Percentiles rank a stretch among this genome's conserved stretches.
Conservation (phyloP, 192 early-diverging fungal genomes). For the Spinellus fusiger region DNA sequence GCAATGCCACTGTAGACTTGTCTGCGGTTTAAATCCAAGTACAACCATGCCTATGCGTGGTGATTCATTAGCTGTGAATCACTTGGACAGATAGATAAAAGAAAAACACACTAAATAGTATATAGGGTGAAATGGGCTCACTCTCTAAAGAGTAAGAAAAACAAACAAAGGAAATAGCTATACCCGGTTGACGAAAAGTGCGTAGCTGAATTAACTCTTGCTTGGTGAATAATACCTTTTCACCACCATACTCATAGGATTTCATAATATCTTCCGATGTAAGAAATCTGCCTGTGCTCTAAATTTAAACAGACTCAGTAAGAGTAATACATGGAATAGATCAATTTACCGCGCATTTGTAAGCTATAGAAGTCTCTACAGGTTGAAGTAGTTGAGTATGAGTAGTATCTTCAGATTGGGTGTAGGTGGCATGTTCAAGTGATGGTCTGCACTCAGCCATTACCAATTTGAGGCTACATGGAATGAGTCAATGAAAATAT, state of each 20-base stretch:
- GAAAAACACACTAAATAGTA: not conserved
- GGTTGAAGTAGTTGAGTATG: constrained; percentile 46
- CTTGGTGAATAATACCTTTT: constrained; percentile 64
- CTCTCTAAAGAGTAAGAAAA: no score
- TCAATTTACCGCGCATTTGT: constrained; percentile 51
- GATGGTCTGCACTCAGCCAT: constrained; percentile 56
- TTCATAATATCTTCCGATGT: constrained; percentile 57
- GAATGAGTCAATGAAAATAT: no score
- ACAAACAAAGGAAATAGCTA: no score
- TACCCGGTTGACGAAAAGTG: constrained; percentile 58
- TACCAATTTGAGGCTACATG: no score
- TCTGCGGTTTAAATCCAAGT: constrained; percentile 66
- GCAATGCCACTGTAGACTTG: constrained; percentile 42
- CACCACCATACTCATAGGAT: constrained; percentile 63
- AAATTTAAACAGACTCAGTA: not conserved
- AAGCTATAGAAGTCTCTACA: constrained; percentile 51
- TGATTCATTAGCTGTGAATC: not conserved
- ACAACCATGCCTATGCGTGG: not conserved
- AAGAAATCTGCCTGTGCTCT: constrained; percentile 49
- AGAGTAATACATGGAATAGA: not conserved
- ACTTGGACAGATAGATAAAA: not conserved
- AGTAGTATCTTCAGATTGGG: constrained; percentile 40
- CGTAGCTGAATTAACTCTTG: constrained; percentile 61
- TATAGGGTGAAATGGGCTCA: not conserved
- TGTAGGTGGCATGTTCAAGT: constrained; percentile 44